phyloP scores from a whole-genome alignment of 2,329 filamentous ascomycete genomes.

The Acrocalymma vagum region DNA sequence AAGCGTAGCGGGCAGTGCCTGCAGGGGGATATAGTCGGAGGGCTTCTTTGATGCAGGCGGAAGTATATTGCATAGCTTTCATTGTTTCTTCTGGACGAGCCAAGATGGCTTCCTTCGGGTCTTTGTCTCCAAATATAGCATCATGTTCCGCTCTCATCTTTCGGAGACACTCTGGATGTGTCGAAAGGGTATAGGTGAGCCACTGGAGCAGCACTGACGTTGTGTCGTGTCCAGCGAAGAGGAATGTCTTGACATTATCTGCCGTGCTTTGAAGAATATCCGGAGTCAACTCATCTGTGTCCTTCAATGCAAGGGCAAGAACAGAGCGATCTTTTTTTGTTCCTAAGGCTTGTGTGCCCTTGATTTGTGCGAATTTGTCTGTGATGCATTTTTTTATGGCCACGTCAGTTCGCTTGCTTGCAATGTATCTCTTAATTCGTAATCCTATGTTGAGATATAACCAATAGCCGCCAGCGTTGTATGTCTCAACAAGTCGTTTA shows the following conservation, averaged over 20 bases:
- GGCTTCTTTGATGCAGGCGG: slow-evolving; percentile 63
- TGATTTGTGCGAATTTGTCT: slow-evolving; percentile 34
- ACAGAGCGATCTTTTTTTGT: slow-evolving; percentile 39
- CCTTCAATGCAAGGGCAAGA: slow-evolving; percentile 42
- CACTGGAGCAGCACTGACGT: slow-evolving; percentile 46
- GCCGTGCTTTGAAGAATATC: slow-evolving; percentile 47
- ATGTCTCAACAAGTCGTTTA: slow-evolving; percentile 26
- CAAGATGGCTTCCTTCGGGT: slow-evolving; percentile 51
- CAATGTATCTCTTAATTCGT: slow-evolving; percentile 25
- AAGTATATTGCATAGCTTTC: slow-evolving; percentile 59
- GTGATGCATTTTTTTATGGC: slow-evolving; percentile 36
- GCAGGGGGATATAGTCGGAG: slow-evolving; percentile 63
- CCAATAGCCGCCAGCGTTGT: slow-evolving; percentile 25
- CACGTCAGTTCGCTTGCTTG: slow-evolving; percentile 29
- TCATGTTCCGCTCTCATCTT: slow-evolving; percentile 60
- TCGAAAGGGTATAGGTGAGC: slow-evolving; percentile 41
- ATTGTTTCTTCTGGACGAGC: slow-evolving; percentile 58
- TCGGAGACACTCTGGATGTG: slow-evolving; percentile 37
- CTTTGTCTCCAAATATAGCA: slow-evolving; percentile 58
- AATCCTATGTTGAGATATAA: slow-evolving; percentile 30
- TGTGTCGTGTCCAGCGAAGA: slow-evolving; percentile 59
- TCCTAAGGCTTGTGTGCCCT: slow-evolving; percentile 21
- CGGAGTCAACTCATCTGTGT: slow-evolving; percentile 42
- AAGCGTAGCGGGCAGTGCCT: slow-evolving; percentile 49
- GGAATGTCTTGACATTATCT: slow-evolving; percentile 52